Conservation (phyloP, 768 basidiomycete genomes). For the Mycena crocata region DNA sequence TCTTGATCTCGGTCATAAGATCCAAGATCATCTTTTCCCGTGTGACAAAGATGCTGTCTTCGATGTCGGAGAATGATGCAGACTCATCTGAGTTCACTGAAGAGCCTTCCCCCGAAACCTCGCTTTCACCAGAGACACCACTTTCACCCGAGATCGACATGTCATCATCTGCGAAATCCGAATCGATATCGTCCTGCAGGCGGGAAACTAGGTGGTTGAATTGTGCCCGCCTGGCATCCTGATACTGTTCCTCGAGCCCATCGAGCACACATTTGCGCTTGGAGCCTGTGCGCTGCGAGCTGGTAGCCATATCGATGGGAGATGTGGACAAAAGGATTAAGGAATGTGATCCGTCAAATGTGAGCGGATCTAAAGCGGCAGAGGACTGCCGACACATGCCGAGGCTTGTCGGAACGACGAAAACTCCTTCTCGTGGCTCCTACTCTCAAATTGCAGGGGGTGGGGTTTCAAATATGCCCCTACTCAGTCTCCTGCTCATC, state of each 20-base stretch:
- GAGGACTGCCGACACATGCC: neutral
- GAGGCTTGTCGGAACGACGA: neutral
- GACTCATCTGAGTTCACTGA: neutral
- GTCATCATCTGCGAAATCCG: neutral
- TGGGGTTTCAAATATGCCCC: neutral
- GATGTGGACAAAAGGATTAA: too few relatives aligned
- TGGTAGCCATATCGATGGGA: neutral
- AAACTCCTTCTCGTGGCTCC: neutral
- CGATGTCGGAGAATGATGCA: neutral
- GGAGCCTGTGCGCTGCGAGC: neutral
- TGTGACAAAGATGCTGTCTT: neutral
- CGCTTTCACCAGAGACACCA: neutral
- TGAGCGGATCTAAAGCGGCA: neutral
- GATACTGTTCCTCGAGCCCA: neutral
- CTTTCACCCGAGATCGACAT: neutral
- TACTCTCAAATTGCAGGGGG: neutral
- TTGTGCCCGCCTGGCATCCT: neutral
- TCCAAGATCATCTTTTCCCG: neutral
- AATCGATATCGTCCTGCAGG: conserved; percentile 1
- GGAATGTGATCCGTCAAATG: neutral
- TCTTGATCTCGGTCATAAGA: neutral
- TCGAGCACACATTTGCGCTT: neutral
- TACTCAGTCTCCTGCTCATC: neutral
- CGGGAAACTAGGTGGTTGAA: neutral
- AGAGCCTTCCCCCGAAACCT: neutral